These are phyloP conservation scores for Silene conica DNA, from an alignment of 148 eudicot species.

Conservation along the genomic window DNA sequence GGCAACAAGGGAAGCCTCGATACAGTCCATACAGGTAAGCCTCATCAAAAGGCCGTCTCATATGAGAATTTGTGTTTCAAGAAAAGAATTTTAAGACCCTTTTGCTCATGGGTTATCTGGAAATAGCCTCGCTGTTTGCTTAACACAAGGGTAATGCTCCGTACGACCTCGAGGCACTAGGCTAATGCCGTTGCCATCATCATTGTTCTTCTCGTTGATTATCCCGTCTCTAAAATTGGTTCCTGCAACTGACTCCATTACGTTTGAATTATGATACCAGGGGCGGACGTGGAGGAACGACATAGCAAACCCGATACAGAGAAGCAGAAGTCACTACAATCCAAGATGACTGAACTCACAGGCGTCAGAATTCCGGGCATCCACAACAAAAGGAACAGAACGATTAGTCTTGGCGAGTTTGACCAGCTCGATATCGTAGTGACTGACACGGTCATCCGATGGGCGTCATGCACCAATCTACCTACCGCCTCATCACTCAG, in stretches of 20 bases:
- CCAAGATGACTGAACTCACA: slow-evolving; percentile 40
- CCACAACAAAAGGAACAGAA: slow-evolving; percentile 77
- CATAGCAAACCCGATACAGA: slow-evolving; percentile 32
- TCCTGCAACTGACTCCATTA: slow-evolving; percentile 8
- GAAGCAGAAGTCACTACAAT: slow-evolving; percentile 34
- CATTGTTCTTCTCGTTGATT: neutral
- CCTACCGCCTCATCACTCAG: slow-evolving; percentile 63
- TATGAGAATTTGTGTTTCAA: neutral
- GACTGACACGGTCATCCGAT: slow-evolving; percentile 73
- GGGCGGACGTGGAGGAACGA: slow-evolving; percentile 29
- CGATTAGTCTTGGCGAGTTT: slow-evolving; percentile 83
- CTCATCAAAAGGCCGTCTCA: neutral
- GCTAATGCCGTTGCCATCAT: too few relatives aligned
- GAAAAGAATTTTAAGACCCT: neutral
- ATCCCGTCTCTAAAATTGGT: neutral
- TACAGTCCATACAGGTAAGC: slow-evolving; percentile 30
- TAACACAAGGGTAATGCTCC: neutral
- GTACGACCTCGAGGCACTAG: neutral
- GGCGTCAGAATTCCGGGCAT: slow-evolving; percentile 40
- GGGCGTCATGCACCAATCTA: slow-evolving; percentile 88
- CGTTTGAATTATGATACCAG: slow-evolving; percentile 7
- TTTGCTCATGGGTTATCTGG: neutral
- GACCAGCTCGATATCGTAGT: slow-evolving; percentile 61
- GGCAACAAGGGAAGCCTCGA: slow-evolving; percentile 17
- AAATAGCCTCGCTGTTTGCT: neutral